Evolutionary conservation across 2,329 filamentous ascomycete genomes (phyloP).

Genomic region (Hysterium pulicare): DNA sequence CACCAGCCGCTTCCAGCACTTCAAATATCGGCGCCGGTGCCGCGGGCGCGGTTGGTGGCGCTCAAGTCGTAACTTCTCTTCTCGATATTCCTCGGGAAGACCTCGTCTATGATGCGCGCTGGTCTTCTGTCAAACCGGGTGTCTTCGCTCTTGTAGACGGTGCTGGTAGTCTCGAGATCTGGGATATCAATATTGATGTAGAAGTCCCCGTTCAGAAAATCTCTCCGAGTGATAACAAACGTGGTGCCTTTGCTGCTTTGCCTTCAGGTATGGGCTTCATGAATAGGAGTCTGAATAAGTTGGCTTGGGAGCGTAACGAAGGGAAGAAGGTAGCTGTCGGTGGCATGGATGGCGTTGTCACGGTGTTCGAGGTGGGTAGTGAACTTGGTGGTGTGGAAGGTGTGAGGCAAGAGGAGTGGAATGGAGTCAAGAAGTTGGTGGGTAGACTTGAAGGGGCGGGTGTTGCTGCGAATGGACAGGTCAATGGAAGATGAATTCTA

Average conservation of each 20-base stretch:
- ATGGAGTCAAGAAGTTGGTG: slow-evolving; percentile 85
- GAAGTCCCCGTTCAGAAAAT: slow-evolving; percentile 87
- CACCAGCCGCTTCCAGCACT: slow-evolving; percentile 64
- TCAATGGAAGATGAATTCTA: slow-evolving; percentile 18
- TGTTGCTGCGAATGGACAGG: slow-evolving; percentile 19
- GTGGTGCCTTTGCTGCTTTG: slow-evolving; percentile 32
- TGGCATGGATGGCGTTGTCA: slow-evolving; percentile 85
- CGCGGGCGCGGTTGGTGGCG: slow-evolving; percentile 27
- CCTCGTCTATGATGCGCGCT: slow-evolving; percentile 91
- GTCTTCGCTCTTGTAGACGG: slow-evolving; percentile 95
- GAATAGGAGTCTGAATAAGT: slow-evolving; percentile 85
- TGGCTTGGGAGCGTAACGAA: slow-evolving; percentile 89
- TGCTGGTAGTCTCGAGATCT: slow-evolving; percentile 85
- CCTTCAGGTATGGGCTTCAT: slow-evolving; percentile 56
- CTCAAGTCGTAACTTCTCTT: slow-evolving; percentile 64
- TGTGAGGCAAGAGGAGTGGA: slow-evolving; percentile 85
- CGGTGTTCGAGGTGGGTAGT: slow-evolving; percentile 85
- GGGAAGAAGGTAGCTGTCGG: slow-evolving; percentile 85
- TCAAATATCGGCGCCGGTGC: slow-evolving; percentile 39
- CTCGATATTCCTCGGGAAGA: slow-evolving; percentile 93
- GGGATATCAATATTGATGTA: slow-evolving; percentile 89
- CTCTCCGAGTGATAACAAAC: slow-evolving; percentile 58
- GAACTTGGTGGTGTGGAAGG: slow-evolving; percentile 82
- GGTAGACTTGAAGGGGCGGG: slow-evolving; percentile 61
- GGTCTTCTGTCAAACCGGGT: slow-evolving; percentile 91